These are phyloP conservation scores for Exophiala alcalophila DNA, from an alignment of 2,329 filamentous ascomycete species.

Conservation along the genomic window DNA sequence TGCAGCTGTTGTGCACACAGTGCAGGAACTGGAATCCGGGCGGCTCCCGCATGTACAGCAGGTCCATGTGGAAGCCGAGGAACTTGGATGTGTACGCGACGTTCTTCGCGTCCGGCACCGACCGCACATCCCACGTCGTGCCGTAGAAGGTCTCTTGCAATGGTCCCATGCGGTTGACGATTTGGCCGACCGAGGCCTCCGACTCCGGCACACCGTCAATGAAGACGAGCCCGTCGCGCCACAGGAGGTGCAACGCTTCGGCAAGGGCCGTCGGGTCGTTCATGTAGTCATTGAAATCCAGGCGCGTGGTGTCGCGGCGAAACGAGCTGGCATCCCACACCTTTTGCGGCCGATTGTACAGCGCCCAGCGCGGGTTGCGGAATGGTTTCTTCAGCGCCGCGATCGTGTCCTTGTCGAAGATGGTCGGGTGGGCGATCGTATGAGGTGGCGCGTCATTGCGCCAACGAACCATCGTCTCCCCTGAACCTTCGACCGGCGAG, in stretches of 20 bases:
- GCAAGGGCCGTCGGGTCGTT: slow-evolving; percentile 55
- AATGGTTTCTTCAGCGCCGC: slow-evolving; percentile 13
- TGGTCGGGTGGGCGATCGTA: slow-evolving; percentile 23
- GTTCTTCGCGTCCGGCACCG: slow-evolving; percentile 79
- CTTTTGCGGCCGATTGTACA: slow-evolving; percentile 38
- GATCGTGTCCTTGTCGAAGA: slow-evolving; percentile 13
- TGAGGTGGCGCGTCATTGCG: slow-evolving; percentile 51
- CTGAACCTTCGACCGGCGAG: slow-evolving; percentile 39
- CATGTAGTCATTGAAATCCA: slow-evolving; percentile 73
- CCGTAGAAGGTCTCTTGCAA: slow-evolving; percentile 90
- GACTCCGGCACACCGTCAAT: slow-evolving; percentile 69
- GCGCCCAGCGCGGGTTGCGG: slow-evolving; percentile 30
- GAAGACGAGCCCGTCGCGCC: slow-evolving; percentile 70
- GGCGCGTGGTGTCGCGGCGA: slow-evolving; percentile 52
- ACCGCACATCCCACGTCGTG: slow-evolving; percentile 81
- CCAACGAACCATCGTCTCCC: slow-evolving; percentile 61
- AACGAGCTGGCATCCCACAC: slow-evolving; percentile 42
- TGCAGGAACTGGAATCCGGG: slow-evolving; percentile 86
- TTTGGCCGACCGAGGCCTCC: slow-evolving; percentile 61
- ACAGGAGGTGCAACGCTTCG: slow-evolving; percentile 60
- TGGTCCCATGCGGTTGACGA: slow-evolving; percentile 71
- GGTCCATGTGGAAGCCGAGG: slow-evolving; percentile 88
- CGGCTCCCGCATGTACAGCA: slow-evolving; percentile 77
- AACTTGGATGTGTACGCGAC: slow-evolving; percentile 82
- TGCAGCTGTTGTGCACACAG: slow-evolving; percentile 75